Evolutionary conservation across 2,329 filamentous ascomycete species (phyloP).

Genomic region (Annulohypoxylon truncatum): DNA sequence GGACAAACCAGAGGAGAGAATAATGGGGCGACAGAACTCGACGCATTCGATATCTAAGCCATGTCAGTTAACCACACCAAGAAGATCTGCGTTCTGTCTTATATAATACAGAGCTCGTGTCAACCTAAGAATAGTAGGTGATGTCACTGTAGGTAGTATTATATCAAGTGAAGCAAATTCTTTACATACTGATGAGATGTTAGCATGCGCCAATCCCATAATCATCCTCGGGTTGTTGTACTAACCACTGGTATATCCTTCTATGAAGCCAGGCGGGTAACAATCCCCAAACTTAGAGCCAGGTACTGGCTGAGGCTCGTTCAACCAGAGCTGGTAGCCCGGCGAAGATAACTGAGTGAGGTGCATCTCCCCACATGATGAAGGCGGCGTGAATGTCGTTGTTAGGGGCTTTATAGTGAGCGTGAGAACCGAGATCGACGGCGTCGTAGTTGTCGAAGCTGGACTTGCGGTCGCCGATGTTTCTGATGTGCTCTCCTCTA

Average conservation of each 20-base stretch:
- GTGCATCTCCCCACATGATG: slow-evolving; percentile 32
- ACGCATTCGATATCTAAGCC: slow-evolving; percentile 28
- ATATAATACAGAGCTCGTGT: not conserved
- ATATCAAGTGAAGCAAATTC: not conserved
- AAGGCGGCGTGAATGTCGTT: slow-evolving; percentile 38
- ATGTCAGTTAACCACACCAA: slow-evolving; percentile 6
- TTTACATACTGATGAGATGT: slow-evolving; percentile 29
- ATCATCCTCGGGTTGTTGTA: not conserved
- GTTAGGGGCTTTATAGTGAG: slow-evolving; percentile 37
- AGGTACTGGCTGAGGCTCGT: slow-evolving; percentile 40
- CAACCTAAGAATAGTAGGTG: not conserved
- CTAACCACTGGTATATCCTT: slow-evolving; percentile 40
- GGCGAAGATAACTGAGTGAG: slow-evolving; percentile 38
- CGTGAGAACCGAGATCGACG: slow-evolving; percentile 28
- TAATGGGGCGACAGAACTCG: slow-evolving; percentile 39
- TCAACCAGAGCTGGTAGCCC: slow-evolving; percentile 39
- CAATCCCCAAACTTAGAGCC: slow-evolving; percentile 34
- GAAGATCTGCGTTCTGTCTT: no score
- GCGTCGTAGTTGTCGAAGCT: slow-evolving; percentile 2
- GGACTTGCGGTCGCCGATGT: not conserved
- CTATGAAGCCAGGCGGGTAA: slow-evolving; percentile 35
- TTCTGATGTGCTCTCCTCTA: not conserved
- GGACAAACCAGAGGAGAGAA: slow-evolving; percentile 40
- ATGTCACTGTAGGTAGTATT: not conserved
- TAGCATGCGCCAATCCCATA: slow-evolving; percentile 2